Conservation (phyloP, 257 asterid genomes). For the Pogostemon cablin region DNA sequence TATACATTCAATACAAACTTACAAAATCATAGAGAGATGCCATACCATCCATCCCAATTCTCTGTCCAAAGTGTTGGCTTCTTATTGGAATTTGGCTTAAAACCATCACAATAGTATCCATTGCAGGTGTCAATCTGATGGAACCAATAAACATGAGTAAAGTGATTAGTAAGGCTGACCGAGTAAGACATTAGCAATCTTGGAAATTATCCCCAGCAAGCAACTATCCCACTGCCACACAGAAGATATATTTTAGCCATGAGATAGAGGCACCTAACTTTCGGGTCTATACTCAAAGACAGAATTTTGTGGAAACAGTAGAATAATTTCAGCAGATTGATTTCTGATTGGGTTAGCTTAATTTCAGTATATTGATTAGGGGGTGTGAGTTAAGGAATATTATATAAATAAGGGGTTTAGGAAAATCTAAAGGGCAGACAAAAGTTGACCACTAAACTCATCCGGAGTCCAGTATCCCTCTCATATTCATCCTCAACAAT, state of each 20-base stretch:
- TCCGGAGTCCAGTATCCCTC: no score
- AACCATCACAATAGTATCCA: slow-evolving; percentile 89
- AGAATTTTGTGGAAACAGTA: no score
- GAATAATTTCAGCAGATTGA: no score
- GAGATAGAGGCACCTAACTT: not conserved
- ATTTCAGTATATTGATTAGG: no score
- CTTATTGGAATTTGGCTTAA: slow-evolving; percentile 76
- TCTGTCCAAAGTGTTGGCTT: slow-evolving; percentile 91
- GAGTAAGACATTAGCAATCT: slow-evolving; percentile 16
- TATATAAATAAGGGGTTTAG: no score
- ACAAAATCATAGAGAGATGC: slow-evolving; percentile 25
- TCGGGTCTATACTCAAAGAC: no score
- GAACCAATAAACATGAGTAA: slow-evolving; percentile 25
- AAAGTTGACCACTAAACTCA: no score
- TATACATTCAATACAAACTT: not conserved
- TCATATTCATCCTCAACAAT: no score
- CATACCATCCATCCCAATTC: slow-evolving; percentile 98
- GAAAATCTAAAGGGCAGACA: no score
- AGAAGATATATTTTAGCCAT: slow-evolving; percentile 24
- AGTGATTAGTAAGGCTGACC: slow-evolving; percentile 27
- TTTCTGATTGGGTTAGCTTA: no score
- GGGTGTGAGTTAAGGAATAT: no score
- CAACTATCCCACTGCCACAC: slow-evolving; percentile 22
- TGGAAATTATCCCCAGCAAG: not conserved
- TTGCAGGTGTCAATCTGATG: slow-evolving; percentile 91